phyloP scores from a whole-genome alignment of 176 grass and related monocot genomes.

The Chloris gayana region DNA sequence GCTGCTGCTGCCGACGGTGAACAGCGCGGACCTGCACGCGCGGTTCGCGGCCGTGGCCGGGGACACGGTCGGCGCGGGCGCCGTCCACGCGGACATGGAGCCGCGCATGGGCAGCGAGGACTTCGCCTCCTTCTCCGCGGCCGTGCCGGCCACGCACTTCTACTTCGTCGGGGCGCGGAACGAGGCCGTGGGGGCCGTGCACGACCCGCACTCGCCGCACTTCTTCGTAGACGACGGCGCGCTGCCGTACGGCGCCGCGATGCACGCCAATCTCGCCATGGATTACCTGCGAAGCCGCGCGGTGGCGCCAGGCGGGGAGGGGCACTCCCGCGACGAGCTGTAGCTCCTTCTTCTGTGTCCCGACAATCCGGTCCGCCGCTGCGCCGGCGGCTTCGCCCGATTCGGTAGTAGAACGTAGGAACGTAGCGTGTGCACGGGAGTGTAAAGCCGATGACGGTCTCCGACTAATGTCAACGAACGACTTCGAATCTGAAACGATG shows the following conservation, averaged over 20 bases:
- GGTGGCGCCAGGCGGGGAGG: background rate
- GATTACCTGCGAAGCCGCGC: slow-evolving; percentile 57
- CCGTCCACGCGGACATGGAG: slow-evolving; percentile 39
- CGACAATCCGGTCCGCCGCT: background rate
- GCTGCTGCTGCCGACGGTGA: slow-evolving; percentile 67
- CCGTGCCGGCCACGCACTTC: slow-evolving; percentile 66
- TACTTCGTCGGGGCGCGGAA: slow-evolving; percentile 77
- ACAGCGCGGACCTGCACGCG: slow-evolving; percentile 52
- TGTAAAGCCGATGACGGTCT: background rate
- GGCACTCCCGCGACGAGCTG: slow-evolving; percentile 50
- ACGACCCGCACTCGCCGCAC: slow-evolving; percentile 64
- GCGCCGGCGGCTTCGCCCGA: background rate
- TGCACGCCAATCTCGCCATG: slow-evolving; percentile 79
- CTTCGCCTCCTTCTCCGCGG: slow-evolving; percentile 67
- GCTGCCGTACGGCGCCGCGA: slow-evolving; percentile 72
- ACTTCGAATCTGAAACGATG: too few species aligned
- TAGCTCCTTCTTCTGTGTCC: slow-evolving; percentile 25
- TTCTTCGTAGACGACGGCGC: slow-evolving; percentile 76
- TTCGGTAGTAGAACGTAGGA: background rate
- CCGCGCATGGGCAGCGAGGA: slow-evolving; percentile 86
- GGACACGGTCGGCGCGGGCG: slow-evolving; percentile 49
- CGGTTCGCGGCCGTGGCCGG: slow-evolving; percentile 65
- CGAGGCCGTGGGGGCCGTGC: slow-evolving; percentile 25
- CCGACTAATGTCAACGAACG: background rate
- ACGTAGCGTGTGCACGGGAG: background rate